These are phyloP conservation scores for Exserohilum turcica DNA, from an alignment of 2,329 filamentous ascomycete genomes.

Conservation along the genomic window DNA sequence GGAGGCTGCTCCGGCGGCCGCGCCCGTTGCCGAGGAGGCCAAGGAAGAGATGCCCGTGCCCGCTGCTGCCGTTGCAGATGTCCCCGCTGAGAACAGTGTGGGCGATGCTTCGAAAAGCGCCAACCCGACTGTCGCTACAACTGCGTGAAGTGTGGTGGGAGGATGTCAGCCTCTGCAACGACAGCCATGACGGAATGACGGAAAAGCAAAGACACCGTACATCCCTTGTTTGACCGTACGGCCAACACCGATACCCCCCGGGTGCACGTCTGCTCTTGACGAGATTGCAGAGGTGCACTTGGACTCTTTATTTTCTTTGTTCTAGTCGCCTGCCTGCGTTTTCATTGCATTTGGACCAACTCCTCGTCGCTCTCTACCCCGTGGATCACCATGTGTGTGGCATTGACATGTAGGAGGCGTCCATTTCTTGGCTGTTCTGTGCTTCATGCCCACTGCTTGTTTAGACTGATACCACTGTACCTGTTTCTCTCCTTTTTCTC, in stretches of 20 bases:
- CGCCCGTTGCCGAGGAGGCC: conserved; percentile 25
- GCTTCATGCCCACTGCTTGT: conserved; percentile 43
- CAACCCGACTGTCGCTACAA: conserved; percentile 47
- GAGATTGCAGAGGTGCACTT: conserved; percentile 33
- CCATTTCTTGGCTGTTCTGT: conserved; percentile 38
- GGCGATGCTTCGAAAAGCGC: conserved; percentile 48
- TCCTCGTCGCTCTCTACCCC: conserved; percentile 31
- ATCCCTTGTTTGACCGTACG: conserved; percentile 49
- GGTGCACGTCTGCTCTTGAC: conserved; percentile 30
- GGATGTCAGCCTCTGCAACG: conserved; percentile 45
- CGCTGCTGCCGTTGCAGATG: conserved; percentile 31
- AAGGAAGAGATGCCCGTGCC: conserved; percentile 35
- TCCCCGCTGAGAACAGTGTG: conserved; percentile 46
- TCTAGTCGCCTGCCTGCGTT: conserved; percentile 37
- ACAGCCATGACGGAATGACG: conserved; percentile 52
- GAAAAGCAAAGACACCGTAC: conserved; percentile 49
- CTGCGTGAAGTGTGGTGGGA: conserved; percentile 52
- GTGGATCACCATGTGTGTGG: conserved; percentile 42
- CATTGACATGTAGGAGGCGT: conserved; percentile 44
- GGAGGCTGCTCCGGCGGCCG: conserved; percentile 32
- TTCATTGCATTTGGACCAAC: conserved; percentile 36
- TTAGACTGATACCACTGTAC: conserved; percentile 53
- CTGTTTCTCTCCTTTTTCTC: conserved; percentile 47
- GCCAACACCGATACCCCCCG: conserved; percentile 42
- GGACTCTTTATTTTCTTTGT: conserved; percentile 39